Evolutionary conservation across 2,329 filamentous ascomycete genomes (phyloP).

Genomic region (Colletotrichum horii): DNA sequence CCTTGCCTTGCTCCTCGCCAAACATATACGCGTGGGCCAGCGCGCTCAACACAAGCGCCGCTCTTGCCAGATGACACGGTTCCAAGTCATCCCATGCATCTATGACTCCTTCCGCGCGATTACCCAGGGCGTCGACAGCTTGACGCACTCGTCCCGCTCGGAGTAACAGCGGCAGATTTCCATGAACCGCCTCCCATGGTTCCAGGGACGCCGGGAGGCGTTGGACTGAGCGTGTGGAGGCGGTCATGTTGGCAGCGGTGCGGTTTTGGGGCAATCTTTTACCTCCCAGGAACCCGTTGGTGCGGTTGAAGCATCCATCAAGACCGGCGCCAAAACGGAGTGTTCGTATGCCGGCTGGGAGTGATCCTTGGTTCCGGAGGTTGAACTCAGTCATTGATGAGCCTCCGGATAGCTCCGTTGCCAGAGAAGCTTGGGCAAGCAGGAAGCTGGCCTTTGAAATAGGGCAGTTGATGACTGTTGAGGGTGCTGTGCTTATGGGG

Average conservation of each 20-base stretch:
- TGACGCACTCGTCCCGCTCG: constrained; percentile 1
- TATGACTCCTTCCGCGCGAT: background rate
- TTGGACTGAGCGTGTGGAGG: background rate
- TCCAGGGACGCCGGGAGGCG: constrained; percentile 5
- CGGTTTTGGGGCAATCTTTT: background rate
- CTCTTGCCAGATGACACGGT: background rate
- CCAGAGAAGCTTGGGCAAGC: constrained; percentile 11
- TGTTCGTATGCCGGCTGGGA: background rate
- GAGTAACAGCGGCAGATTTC: background rate
- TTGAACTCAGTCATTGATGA: constrained; percentile 1
- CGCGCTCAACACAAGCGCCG: constrained; percentile 6
- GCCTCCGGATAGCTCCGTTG: background rate
- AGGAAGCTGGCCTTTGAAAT: constrained; percentile 17
- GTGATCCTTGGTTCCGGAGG: background rate
- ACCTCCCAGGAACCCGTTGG: constrained; percentile 1
- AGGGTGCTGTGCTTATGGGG: background rate
- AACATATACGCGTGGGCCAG: constrained; percentile 17
- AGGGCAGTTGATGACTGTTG: background rate
- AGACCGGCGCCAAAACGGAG: constrained; percentile 10
- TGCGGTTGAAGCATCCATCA: constrained; percentile 4
- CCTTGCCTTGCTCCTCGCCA: background rate
- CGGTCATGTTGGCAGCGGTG: background rate
- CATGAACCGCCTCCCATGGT: constrained; percentile 12
- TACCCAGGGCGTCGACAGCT: constrained; percentile 1
- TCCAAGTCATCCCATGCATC: background rate